Conservation (phyloP, 2,329 filamentous ascomycete species). For the Alternaria incomplexa region DNA sequence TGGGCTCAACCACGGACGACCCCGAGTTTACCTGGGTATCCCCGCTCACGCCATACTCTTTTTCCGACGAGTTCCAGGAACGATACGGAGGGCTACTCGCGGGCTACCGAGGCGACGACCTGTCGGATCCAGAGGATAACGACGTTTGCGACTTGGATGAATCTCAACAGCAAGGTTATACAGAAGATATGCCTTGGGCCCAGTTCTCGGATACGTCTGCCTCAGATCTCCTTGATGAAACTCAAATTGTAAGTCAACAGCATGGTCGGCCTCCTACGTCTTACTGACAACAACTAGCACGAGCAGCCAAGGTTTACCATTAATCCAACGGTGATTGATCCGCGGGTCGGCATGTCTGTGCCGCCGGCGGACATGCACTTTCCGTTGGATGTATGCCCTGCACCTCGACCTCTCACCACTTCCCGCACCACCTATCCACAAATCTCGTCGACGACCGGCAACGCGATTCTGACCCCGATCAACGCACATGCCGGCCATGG, state of each 20-base stretch:
- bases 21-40: not conserved
- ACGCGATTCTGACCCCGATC: not conserved
- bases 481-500: not conserved
- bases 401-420: not conserved
- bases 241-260: not conserved
- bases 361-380: not conserved
- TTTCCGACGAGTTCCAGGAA: not conserved
- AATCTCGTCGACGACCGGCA: not conserved
- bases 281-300: not conserved
- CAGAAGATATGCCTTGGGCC: not conserved
- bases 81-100: not conserved
- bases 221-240: not conserved
- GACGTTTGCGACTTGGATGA: not conserved
- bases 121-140: not conserved
- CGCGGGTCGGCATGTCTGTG: not conserved
- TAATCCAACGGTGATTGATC: not conserved
- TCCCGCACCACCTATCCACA: not conserved
- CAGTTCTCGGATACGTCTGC: not conserved
- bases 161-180: not conserved
- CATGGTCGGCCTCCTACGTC: not conserved
- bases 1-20: not conserved
- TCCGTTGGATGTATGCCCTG: not conserved
- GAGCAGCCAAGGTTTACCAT: not conserved
- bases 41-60: not conserved
- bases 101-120: not conserved